Base-by-base conservation (phyloP, 306 rosid genomes). In the Cucurbita maxima region DNA sequence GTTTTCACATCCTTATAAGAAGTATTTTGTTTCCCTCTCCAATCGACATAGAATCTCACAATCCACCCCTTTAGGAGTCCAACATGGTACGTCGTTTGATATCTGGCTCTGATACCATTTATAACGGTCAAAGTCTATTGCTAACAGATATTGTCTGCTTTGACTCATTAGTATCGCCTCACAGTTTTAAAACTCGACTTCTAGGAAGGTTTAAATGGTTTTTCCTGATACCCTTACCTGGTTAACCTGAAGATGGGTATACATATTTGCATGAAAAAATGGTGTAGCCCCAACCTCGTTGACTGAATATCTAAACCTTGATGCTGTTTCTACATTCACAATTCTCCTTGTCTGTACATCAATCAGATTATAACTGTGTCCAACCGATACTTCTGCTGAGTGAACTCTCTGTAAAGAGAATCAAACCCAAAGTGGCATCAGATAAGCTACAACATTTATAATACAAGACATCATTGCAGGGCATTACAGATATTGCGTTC, bases 241-340 rank as follows among this genome's bases (percentile, higher is more conserved):
- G 72, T 80, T 76, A 64, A 89, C 79, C 15, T 82, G 82, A 56
- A 87, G 91, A 86, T 88, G 96, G 73, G 83, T 84, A 76, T 85
- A 90, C 92, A 83, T 87, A 77, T 92, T 88, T 73, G 96, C 96
- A 76, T 77, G 96, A 77, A 88, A 88, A 73, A 84, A 90, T 68
- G 96, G 91, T 64, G 82, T 79, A 73, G 75, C 68, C 57, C 92
- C 92, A 50, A 88, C 77, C 81, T 85, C 87, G 44, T 74, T 61
- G 45, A 86, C 78, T 19, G 96, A 95, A 81, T 82, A 73, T 15
- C 91, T 82, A 34, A 83, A 85, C 77, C 77, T 81, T 0, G 99
- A 91, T 8, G 96, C 89, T 10, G 95, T 89, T 83, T 94, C 99
- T 48, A 87, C 89, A 2, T 89, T 91, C 69, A 86, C 20, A 60